phyloP scores from a whole-genome alignment of 768 basidiomycete genomes.

The Boletus tomentosulus region DNA sequence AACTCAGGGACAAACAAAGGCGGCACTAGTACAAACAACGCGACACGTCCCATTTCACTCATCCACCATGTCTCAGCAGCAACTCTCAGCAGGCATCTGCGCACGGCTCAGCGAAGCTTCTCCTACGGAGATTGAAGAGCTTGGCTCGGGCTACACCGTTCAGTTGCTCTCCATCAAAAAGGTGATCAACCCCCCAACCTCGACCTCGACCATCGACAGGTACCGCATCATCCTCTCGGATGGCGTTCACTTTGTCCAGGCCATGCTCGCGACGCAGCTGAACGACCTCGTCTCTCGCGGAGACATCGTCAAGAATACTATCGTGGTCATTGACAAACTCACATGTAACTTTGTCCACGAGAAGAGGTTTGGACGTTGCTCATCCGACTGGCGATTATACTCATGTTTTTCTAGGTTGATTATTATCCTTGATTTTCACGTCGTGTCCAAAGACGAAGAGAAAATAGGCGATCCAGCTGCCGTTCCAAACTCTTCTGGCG shows the following conservation, averaged over 20 bases:
- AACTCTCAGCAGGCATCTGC: constrained; percentile 58
- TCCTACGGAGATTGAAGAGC: constrained; percentile 24
- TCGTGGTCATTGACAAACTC: constrained; percentile 69
- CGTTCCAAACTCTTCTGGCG: constrained; percentile 34
- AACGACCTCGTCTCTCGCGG: constrained; percentile 69
- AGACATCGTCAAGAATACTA: constrained; percentile 56
- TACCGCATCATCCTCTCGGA: constrained; percentile 88
- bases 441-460: constrained; percentile 48
- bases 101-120: constrained; percentile 42
- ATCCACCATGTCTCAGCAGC: constrained; percentile 37
- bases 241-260: constrained; percentile 80
- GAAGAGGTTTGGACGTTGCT: constrained; percentile 56
- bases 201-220: constrained; percentile 44
- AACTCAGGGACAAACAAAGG: constrained; percentile 8
- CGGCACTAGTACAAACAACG: constrained; percentile 10
- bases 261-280: constrained; percentile 92
- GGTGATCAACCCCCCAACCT: constrained; percentile 40
- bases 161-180: constrained; percentile 85
- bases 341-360: constrained; percentile 82
- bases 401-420: constrained; percentile 52
- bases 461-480: constrained; percentile 69
- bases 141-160: constrained; percentile 45
- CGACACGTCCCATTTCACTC: constrained; percentile 7
- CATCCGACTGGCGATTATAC: not conserved
- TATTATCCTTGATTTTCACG: constrained; percentile 67